Percentiles rank a stretch among this genome's conserved stretches.
Conservation (phyloP, 345 rosid genomes). For the Erucastrum elatum region DNA sequence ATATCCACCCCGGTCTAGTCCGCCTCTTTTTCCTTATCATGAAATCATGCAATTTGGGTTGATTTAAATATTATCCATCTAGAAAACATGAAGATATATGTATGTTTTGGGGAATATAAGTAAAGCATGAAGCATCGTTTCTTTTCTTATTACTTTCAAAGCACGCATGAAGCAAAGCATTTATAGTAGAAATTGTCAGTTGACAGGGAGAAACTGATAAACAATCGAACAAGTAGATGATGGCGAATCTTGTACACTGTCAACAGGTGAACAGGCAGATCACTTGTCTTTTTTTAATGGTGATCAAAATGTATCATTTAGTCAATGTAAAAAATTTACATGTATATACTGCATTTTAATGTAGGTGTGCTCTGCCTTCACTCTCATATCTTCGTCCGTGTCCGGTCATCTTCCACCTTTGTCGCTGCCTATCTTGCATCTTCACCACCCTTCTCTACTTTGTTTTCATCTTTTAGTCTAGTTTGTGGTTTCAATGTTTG, state of each 20-base stretch:
- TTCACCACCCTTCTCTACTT: no score
- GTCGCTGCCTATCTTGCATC: no score
- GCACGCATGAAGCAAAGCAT: slow-evolving; percentile 7
- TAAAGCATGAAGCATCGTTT: neutral
- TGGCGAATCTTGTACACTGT: neutral
- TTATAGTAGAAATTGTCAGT: slow-evolving; percentile 1
- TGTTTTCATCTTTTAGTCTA: no score
- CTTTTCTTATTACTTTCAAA: neutral
- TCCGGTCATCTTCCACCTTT: no score
- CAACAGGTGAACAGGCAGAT: neutral
- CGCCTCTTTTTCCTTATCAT: neutral
- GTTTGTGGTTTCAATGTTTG: no score
- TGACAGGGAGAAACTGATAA: neutral
- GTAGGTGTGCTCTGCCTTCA: no score
- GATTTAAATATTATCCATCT: neutral
- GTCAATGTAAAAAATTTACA: neutral
- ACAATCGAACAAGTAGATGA: slow-evolving; percentile 17
- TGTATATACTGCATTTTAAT: no score
- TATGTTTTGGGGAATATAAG: neutral
- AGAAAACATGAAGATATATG: neutral
- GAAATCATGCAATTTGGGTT: neutral
- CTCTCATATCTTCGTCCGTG: no score
- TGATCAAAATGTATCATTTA: neutral
- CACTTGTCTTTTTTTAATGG: neutral
- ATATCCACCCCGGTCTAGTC: neutral